Evolutionary conservation across 2,329 filamentous ascomycete genomes (phyloP), one percentile per base, ranked within the genome.

Genomic region (Epichloe elymi): DNA sequence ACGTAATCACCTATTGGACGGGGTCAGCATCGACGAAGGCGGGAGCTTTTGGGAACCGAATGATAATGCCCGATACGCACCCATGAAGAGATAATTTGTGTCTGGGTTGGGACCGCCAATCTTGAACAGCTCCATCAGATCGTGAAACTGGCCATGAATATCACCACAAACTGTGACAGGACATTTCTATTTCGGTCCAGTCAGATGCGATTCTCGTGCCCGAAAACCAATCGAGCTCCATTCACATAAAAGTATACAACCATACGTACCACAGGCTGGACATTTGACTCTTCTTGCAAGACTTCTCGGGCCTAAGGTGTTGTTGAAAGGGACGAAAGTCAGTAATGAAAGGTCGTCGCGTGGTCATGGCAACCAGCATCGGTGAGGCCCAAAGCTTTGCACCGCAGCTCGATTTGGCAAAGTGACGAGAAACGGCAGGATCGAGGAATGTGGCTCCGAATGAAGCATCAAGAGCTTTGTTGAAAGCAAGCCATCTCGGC

Each of bases 71-170:
- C 46, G 49, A 44, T 57, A 53, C 82, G 65, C 73, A 93, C 88
- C 90, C 89, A 98, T 97, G 75, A 97, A 97, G 59, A 97, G 84
- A 72, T 97, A 97, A 75, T 97, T 97, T 65, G 93, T 97, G 70
- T 98, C 93, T 59, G 93, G 93, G 67, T 95, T 96, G 54, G 90
- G 89, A 50, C 93, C 93, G 60, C 93, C 93, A 69, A 98, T 97
- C 74, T 95, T 94, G 80, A 98, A 98, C 50, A 98, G 82, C 74
- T 98, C 93, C 89, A 98, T 97, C 69, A 98, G 73, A 66, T 98
- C 93, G 70, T 97, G 91, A 69, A 97, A 97, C 72, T 98, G 93
- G 59, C 93, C 93, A 71, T 98, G 93, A 67, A 98, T 98, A 72
- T 98, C 93, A 68, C 93, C 93, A 70, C 93, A 97, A 56, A 98